These are phyloP conservation scores for Pyrus hybrid DNA, from an alignment of 331 rosid species.

Conservation along the genomic window DNA sequence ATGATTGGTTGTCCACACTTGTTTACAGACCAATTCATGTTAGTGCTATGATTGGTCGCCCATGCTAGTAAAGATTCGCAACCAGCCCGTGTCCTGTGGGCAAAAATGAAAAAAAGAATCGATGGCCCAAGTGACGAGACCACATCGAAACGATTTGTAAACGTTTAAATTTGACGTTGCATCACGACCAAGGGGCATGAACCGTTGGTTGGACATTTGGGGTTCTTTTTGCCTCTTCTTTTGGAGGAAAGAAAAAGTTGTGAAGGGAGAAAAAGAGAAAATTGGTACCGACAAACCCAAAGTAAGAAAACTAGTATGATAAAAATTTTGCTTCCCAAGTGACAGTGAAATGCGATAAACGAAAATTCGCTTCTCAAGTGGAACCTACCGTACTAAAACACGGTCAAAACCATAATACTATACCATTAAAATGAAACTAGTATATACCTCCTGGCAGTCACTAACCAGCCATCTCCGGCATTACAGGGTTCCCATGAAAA, in stretches of 20 bases:
- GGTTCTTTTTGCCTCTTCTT: background rate
- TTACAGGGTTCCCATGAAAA: background rate
- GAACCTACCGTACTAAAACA: background rate
- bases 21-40: accelerated
- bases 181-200: too few relatives aligned
- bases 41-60: too few relatives aligned
- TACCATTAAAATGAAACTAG: background rate
- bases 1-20: accelerated
- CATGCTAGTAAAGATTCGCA: too few relatives aligned
- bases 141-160: too few relatives aligned
- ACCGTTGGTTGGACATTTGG: too few relatives aligned
- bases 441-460: background rate
- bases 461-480: background rate
- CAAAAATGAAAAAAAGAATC: too few relatives aligned
- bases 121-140: too few relatives aligned
- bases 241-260: background rate
- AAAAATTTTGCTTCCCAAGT: background rate
- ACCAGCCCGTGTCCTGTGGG: background rate
- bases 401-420: background rate
- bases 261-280: background rate
- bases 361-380: background rate
- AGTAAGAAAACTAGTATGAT: background rate
- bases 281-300: background rate
- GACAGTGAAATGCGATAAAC: background rate
- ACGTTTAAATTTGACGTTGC: background rate